Evolutionary conservation across 805 yeast species (phyloP).

Genomic region (Wickerhamiella kurtzmanii): DNA sequence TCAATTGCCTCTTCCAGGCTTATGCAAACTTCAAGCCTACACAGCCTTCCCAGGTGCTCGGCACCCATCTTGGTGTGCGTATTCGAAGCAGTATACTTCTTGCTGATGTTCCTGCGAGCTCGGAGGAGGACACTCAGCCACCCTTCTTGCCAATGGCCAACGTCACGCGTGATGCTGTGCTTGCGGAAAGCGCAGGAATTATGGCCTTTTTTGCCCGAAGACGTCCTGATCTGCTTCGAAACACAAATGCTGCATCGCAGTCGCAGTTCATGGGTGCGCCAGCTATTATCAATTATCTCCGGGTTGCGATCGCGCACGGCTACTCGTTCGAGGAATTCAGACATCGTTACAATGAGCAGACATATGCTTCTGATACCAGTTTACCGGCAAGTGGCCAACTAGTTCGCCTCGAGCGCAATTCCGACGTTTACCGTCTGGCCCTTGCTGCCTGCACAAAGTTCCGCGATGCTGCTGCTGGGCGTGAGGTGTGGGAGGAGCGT

Average conservation of each 20-base stretch:
- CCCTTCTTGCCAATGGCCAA: constrained; percentile 59
- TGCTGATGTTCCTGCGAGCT: constrained; percentile 6
- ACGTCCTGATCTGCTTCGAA: constrained; percentile 33
- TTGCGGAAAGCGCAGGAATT: constrained; percentile 68
- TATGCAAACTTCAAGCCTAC: constrained; percentile 23
- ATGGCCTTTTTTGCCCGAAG: constrained; percentile 42
- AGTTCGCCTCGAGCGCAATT: constrained; percentile 24
- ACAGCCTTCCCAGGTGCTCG: constrained; percentile 19
- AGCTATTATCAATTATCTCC: constrained; percentile 31
- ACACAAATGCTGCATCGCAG: constrained; percentile 29
- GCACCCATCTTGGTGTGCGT: constrained; percentile 19
- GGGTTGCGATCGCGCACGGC: constrained; percentile 31
- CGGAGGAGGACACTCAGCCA: constrained; percentile 25
- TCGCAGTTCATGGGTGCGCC: constrained; percentile 8
- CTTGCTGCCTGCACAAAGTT: constrained; percentile 52
- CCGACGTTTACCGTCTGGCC: constrained; percentile 45
- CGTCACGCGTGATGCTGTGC: constrained; percentile 31
- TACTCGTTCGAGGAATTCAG: constrained; percentile 27
- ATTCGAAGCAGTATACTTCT: constrained; percentile 19
- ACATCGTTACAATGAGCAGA: constrained; percentile 25
- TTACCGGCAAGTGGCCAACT: background rate
- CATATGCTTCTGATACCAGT: constrained; percentile 2
- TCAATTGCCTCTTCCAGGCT: constrained; percentile 24
- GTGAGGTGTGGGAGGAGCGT: constrained; percentile 61
- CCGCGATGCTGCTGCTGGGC: constrained; percentile 45